Base-by-base conservation (phyloP, 768 basidiomycete species). In the Thelephora ganbajun region DNA sequence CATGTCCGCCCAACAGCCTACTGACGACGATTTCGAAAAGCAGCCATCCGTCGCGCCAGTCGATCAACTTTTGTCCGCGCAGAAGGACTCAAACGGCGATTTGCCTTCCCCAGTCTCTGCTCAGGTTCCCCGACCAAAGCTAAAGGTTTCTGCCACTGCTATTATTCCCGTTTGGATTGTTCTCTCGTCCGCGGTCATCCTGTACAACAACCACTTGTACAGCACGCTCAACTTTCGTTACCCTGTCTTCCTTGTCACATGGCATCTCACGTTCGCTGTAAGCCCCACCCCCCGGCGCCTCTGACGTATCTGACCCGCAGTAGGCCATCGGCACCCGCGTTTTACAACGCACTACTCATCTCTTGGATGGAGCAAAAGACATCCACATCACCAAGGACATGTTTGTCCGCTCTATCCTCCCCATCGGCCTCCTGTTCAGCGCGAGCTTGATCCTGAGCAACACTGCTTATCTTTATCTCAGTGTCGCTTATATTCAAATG, bases 401-500 rank as follows among this genome's bases (percentile, higher is more conserved):
- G 69, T 94, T 88, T 61, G 48, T 86, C 34, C 76, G 77, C 48
- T 88, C 85, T 33, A 97, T 98, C 54, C 71, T 97, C 12, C 94
- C 94, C 18, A 94, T 98, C 50, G 92, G 93, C 19, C 59, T 92
- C 20, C 77, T 98, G 48, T 98, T 98, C 74, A 88, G 84, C 33
- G 94, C 83, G 20, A 90, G 85, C 50, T 76, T 98, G 47, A 79
- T 97, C 56, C 71, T 93, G 50, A 84, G 80, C 66, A 98, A 98
- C 65, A 86, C 84, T 1, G 91, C 91, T 2, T 94, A 93, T 63
- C 79, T 96, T 18, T 82, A 89, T 57, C 77, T 98, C 54, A 83
- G 80, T 54, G 89, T 94, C 11, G 79, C 88, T 0, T 98, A 94
- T 65, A 97, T 98, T 55, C 94, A 98, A 64, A 90, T 97, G 89